Percentiles rank a stretch among this genome's conserved stretches.
Evolutionary conservation across 148 eudicot genomes (phyloP).

Genomic region (Rhododendron kiyosumense): DNA sequence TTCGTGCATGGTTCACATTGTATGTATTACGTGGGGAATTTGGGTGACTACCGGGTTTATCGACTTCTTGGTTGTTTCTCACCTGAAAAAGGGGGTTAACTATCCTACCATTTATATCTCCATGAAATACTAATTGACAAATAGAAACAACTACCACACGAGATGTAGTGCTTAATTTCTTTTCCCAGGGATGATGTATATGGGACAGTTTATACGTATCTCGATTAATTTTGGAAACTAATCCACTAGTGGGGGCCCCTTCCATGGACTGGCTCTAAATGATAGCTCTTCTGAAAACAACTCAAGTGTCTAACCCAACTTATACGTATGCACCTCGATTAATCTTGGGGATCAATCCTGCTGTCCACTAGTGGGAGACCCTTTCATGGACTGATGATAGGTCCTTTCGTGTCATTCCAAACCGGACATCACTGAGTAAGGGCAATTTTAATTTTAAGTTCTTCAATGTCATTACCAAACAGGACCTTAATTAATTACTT

Average conservation of each 20-base stretch:
- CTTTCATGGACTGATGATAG: no score
- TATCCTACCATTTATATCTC: not conserved
- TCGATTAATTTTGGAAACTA: not conserved
- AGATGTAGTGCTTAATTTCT: not conserved
- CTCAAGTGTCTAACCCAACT: not conserved
- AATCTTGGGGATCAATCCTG: no score
- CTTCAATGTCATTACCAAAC: no score
- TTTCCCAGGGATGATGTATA: not conserved
- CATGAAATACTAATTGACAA: not conserved
- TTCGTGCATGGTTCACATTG: not conserved
- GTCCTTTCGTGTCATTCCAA: no score
- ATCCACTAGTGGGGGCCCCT: no score
- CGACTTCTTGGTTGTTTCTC: not conserved
- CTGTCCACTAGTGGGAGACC: no score
- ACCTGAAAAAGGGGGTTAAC: not conserved
- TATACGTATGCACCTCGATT: no score
- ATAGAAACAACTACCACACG: not conserved
- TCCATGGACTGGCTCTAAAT: no score
- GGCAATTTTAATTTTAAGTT: no score
- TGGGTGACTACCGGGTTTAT: not conserved
- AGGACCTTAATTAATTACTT: no score
- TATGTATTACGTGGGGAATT: constrained; percentile 4
- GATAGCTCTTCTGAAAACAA: no score
- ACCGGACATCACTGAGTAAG: no score
- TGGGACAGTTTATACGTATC: not conserved